phyloP scores from a whole-genome alignment of 2,329 filamentous ascomycete genomes.

The Paracoccidioides brasiliensis region DNA sequence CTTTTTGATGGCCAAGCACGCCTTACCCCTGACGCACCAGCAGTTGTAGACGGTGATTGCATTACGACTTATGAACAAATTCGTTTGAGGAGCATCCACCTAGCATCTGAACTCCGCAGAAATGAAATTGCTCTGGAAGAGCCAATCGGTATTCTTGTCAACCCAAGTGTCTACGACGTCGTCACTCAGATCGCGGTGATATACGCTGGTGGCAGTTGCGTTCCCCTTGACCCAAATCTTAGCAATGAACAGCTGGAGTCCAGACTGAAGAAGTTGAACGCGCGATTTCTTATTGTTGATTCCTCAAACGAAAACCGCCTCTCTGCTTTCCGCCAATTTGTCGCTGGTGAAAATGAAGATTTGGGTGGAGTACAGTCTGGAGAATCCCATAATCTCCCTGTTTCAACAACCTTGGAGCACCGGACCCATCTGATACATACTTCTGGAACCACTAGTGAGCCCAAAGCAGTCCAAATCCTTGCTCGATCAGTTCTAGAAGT shows the following conservation, averaged over 20 bases:
- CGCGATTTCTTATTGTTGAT: constrained; percentile 8
- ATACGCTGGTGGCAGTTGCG: constrained; percentile 14
- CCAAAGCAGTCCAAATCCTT: constrained; percentile 13
- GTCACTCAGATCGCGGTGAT: constrained; percentile 16
- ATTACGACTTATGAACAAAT: constrained; percentile 9
- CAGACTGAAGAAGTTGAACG: constrained; percentile 7
- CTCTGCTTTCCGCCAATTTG: background rate
- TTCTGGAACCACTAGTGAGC: constrained; percentile 6
- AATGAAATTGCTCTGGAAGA: constrained; percentile 5
- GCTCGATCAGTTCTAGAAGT: constrained; percentile 13
- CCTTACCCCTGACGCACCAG: constrained; percentile 4
- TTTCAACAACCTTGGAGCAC: constrained; percentile 3
- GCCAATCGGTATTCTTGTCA: constrained; percentile 13
- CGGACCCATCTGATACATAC: constrained; percentile 5
- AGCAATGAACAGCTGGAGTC: constrained; percentile 12
- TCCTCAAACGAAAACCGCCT: background rate
- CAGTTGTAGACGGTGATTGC: constrained; percentile 6
- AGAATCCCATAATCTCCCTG: background rate
- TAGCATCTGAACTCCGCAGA: constrained; percentile 5
- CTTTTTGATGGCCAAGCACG: constrained; percentile 6
- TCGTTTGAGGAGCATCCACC: constrained; percentile 2
- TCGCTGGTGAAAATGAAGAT: background rate
- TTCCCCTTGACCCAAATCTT: constrained; percentile 13
- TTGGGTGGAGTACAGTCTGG: background rate
- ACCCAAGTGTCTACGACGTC: constrained; percentile 11